Base-by-base conservation (phyloP, 768 basidiomycete species). In the Calvatia gigantea region DNA sequence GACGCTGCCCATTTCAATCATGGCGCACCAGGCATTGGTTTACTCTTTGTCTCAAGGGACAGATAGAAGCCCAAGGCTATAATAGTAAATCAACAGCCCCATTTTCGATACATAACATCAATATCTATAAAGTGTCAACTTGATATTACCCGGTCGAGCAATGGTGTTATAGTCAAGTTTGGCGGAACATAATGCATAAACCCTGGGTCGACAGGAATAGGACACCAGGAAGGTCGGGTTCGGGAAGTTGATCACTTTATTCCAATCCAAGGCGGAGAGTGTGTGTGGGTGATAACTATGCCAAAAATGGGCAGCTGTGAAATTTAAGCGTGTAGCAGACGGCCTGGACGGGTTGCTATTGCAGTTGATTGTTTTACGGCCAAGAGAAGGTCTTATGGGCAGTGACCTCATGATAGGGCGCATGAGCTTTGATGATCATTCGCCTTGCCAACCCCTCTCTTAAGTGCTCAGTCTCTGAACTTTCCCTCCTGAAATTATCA, bases 1-100 rank as follows among this genome's bases (percentile, higher is more conserved):
- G 92, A 97, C 67, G 80, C 81, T 6, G 84, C 93, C 60, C 98
- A 94, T 74, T 81, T 91, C 74, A 95, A 91, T 67, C 94, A 92
- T 73, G 80, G 77, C 64, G 29, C 77, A 1, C 76, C 95, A 27
- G 95, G 95, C 11, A 64, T 96, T 62, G 94, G 93, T 60, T 71
- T 97, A 43, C 81, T 88, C 61, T 95, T 88, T 73, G 60, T 76
- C 21, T 91, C 92, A 5, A 70, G 70, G 48, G 72, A 79, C 19
- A 85, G 83, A 23, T 89, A 89, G 71, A 83, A 77, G 62, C 85
- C 84, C 23, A 69, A 66, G 52, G 50, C 61, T 74, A 11, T 55
- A 71, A 41, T 74, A 85, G 11, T n/a, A n/a, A n/a, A n/a, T n/a
- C n/a, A 76, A 78, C 1, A 72, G 75, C 42, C 73, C 89, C 4